Evolutionary conservation across 352 stramenopile species (phyloP).

Genomic region (Phytophthora cryptogea): DNA sequence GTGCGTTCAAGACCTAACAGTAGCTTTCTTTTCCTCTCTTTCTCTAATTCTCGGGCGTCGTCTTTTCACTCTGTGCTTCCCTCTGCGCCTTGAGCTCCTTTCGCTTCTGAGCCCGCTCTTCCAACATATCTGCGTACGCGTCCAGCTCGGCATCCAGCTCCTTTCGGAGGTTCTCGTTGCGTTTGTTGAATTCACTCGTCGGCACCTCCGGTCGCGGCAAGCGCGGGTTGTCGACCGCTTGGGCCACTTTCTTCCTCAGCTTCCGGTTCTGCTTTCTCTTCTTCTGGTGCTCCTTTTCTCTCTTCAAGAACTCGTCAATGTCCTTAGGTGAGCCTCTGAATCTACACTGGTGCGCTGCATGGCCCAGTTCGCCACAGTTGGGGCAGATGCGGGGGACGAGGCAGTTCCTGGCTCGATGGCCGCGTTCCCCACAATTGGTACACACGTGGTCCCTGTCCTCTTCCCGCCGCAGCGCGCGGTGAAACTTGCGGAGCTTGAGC

Average conservation of each 20-base stretch:
- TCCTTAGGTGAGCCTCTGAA: slow-evolving; percentile 30
- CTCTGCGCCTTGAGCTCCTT: slow-evolving; percentile 28
- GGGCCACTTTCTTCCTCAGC: slow-evolving; percentile 20
- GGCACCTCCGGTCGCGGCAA: slow-evolving; percentile 20
- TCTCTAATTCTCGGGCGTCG: slow-evolving; percentile 16
- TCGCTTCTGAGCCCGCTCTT: slow-evolving; percentile 18
- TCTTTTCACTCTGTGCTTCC: slow-evolving; percentile 8
- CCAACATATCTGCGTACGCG: slow-evolving; percentile 50
- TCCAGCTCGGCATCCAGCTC: slow-evolving; percentile 71
- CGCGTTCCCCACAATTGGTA: slow-evolving; percentile 75
- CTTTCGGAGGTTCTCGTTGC: slow-evolving; percentile 53
- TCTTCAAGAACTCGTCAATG: slow-evolving; percentile 37
- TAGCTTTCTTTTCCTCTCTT: slow-evolving; percentile 18
- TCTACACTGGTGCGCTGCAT: slow-evolving; percentile 55
- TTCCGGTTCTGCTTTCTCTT: slow-evolving; percentile 27
- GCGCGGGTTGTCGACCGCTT: slow-evolving; percentile 14
- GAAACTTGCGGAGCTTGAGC: slow-evolving; percentile 62
- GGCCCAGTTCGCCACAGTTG: slow-evolving; percentile 76
- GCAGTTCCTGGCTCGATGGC: slow-evolving; percentile 71
- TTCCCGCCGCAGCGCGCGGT: slow-evolving; percentile 62
- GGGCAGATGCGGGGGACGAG: slow-evolving; percentile 77
- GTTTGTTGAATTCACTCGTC: slow-evolving; percentile 43
- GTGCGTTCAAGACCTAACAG: slow-evolving; percentile 17
- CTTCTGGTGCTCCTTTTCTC: slow-evolving; percentile 24
- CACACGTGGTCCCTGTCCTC: slow-evolving; percentile 68